Evolutionary conservation across 208 protist species (phyloP), one percentile per base, ranked within the genome.

Genomic region (Trypanosoma scelopori): DNA sequence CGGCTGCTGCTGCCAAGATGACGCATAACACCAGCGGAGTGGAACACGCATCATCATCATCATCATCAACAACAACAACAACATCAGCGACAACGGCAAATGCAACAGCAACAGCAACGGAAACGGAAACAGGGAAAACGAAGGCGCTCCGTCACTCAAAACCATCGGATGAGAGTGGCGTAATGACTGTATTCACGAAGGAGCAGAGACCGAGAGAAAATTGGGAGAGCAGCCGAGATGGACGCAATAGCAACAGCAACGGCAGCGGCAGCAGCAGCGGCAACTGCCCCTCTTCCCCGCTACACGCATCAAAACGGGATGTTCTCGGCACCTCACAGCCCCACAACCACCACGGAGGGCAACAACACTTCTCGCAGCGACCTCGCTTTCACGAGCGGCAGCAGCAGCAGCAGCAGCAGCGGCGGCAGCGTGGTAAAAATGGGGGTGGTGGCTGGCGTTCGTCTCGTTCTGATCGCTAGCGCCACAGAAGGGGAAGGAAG

Each of bases 361-460:
- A 69, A 16, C 51, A 69, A 0, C 59, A 62, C 50, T 55, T 63
- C 23, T 66, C 65, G 5, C 32, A 56, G 41, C 55, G 42, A 28
- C 53, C 52, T 6, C 64, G 63, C 27, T 71, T 53, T 41, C 71
- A 71, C 22, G 61, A 66, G 45, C 22, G 52, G 22, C 53, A 69
- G 25, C 55, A 67, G n/a, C 61, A 56, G 7, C 56, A 62, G 45
- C 71, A 63, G 25, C 39, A 65, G 20, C 70, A 69, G 52, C 28
- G 64, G 47, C 30, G 48, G 27, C 25, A 52, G 37, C 37, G 25
- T 37, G 23, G 13, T 32, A 0, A 53, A 30, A 53, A 27, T 2
- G 28, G 52, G 20, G 52, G 32, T 43, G 9, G 32, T 43, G 32
- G 32, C 43, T n/a, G n/a, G 5, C n/a, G 6, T 23, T 47, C 43